Percentiles rank a stretch among this genome's conserved stretches.
These are phyloP conservation scores for Gomphus bonarii DNA, from an alignment of 1,284 basidiomycete species.

Conservation along the genomic window DNA sequence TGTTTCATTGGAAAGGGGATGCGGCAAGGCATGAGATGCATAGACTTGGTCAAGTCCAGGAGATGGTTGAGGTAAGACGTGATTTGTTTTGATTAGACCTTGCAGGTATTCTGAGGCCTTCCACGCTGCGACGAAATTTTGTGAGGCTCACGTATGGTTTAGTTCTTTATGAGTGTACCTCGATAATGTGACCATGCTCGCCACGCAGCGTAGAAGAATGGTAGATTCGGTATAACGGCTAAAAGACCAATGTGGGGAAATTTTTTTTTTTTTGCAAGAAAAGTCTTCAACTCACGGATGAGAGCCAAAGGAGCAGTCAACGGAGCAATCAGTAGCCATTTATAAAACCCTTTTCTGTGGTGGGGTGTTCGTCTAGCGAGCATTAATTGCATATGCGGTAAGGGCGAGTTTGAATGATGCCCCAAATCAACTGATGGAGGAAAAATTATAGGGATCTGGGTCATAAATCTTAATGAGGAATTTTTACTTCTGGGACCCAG, in stretches of 20 bases:
- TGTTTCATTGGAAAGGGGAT: conserved; percentile 13
- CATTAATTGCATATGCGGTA: conserved; percentile 43
- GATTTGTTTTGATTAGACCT: conserved; percentile 41
- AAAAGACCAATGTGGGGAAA: neutral
- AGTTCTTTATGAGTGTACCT: conserved; percentile 32
- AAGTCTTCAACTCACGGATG: conserved; percentile 46
- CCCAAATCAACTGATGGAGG: conserved; percentile 37
- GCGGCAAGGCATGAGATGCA: conserved; percentile 22
- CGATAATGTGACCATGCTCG: conserved; percentile 73
- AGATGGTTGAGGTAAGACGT: conserved; percentile 45
- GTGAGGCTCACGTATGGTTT: neutral
- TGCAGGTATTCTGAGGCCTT: conserved; percentile 61
- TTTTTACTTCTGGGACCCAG: neutral
- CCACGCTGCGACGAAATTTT: conserved; percentile 38
- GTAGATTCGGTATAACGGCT: conserved; percentile 75
- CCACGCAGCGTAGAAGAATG: conserved; percentile 79
- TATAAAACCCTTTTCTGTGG: conserved; percentile 54
- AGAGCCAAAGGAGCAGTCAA: conserved; percentile 64
- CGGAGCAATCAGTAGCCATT: conserved; percentile 55
- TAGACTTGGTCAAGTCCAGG: conserved; percentile 50
- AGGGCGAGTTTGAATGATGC: conserved; percentile 27
- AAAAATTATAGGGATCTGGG: conserved; percentile 57
- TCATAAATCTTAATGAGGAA: neutral
- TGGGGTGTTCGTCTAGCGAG: conserved; percentile 45
- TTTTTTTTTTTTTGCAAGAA: neutral